Conservation (phyloP, 495 filamentous ascomycete species). For the Xeromyces bisporus region DNA sequence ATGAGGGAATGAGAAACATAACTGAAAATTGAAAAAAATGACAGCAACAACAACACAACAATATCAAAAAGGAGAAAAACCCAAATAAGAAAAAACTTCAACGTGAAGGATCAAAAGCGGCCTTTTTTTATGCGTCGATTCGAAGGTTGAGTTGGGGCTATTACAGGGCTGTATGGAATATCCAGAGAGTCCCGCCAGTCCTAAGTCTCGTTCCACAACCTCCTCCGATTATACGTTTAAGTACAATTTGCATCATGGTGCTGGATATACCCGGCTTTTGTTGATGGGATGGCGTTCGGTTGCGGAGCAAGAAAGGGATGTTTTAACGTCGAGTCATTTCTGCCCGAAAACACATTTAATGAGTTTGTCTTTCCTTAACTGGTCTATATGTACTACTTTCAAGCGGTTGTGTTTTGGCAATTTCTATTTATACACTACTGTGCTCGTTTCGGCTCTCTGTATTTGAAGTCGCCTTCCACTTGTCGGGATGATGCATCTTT, state of each 20-base stretch:
- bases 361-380: conserved; percentile 9
- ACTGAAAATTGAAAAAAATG: background rate
- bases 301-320: conserved; percentile 13
- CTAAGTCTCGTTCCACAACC: conserved; percentile 2
- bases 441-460: background rate
- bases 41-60: conserved; percentile 1
- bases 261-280: conserved; percentile 38
- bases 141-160: background rate
- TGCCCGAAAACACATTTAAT: conserved; percentile 13
- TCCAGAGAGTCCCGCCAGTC: background rate
- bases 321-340: conserved; percentile 7
- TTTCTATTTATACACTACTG: conserved; percentile 1
- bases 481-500: no score
- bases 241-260: conserved; percentile 38
- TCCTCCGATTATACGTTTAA: conserved; percentile 21
- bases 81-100: conserved; percentile 1
- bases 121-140: background rate
- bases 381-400: background rate
- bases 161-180: background rate
- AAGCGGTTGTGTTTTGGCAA: background rate
- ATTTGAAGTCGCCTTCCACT: no score
- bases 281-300: conserved; percentile 29
- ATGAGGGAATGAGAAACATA: conserved; percentile 9
- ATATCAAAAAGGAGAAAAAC: background rate
- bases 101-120: background rate